These are phyloP conservation scores for Suillus luteus DNA, from an alignment of 768 basidiomycete species.

Conservation along the genomic window DNA sequence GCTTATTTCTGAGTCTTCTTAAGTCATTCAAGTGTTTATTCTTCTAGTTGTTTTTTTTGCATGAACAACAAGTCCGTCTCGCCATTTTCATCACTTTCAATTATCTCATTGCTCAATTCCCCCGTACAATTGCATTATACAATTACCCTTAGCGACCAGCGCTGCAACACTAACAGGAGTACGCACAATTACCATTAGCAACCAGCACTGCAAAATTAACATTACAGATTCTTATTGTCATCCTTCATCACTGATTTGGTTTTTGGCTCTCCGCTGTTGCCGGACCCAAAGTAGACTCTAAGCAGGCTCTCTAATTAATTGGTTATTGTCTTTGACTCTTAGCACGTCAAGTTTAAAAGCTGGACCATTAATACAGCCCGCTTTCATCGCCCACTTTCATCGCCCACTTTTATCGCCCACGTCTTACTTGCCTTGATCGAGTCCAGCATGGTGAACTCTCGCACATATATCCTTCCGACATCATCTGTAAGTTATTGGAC, in stretches of 20 bases:
- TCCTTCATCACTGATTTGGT: too few relatives aligned
- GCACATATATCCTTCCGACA: not conserved
- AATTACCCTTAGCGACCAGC: not conserved
- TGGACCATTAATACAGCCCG: not conserved
- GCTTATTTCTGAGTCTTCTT: not conserved
- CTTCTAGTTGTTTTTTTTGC: not conserved
- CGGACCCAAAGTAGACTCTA: too few relatives aligned
- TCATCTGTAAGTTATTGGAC: not conserved
- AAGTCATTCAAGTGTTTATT: not conserved
- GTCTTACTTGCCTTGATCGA: too few relatives aligned
- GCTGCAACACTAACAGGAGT: too few relatives aligned
- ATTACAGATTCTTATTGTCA: not conserved
- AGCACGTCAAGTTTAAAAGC: not conserved
- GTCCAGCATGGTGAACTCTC: conserved; percentile 6
- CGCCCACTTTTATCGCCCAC: too few relatives aligned
- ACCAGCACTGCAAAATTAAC: too few relatives aligned
- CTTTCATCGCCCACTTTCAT: not conserved
- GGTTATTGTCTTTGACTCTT: not conserved
- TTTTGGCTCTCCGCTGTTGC: not conserved
- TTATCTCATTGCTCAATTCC: not conserved
- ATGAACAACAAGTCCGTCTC: not conserved
- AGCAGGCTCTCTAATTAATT: too few relatives aligned
- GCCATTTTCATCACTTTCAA: not conserved
- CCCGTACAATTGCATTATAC: not conserved
- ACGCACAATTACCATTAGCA: not conserved